phyloP scores from a whole-genome alignment of 1,284 basidiomycete genomes.

The Naganishia sp. region DNA sequence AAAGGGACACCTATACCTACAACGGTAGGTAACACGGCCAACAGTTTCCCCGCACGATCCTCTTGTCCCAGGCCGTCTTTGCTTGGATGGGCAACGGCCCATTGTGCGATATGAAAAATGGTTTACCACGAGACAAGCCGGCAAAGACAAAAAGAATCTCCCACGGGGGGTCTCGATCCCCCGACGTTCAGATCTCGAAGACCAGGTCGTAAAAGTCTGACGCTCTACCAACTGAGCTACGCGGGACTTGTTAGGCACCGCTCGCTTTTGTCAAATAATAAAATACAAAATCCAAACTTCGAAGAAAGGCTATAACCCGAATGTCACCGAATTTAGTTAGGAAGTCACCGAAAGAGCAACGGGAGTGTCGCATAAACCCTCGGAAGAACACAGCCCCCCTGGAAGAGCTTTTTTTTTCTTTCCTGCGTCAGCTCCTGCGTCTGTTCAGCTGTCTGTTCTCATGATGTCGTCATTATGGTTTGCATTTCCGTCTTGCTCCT shows the following conservation, averaged over 20 bases:
- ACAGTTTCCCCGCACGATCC: too few relatives aligned
- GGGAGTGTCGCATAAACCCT: conserved; percentile 4
- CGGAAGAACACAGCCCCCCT: conserved; percentile 14
- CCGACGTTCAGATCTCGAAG: conserved; percentile 25
- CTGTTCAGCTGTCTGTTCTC: too few relatives aligned
- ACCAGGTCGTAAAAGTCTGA: conserved; percentile 28
- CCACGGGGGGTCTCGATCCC: conserved; percentile 30
- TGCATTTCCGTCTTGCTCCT: too few relatives aligned
- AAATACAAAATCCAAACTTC: background rate
- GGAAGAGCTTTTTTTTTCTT: too few relatives aligned
- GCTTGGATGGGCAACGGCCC: too few relatives aligned
- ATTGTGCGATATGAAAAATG: background rate
- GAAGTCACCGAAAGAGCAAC: background rate
- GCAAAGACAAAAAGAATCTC: conserved; percentile 18
- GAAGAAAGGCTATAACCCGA: background rate
- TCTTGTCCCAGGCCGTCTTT: too few relatives aligned
- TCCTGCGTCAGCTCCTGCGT: too few relatives aligned
- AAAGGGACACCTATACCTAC: too few relatives aligned
- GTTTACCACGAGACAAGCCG: background rate
- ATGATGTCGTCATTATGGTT: too few relatives aligned
- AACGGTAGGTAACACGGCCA: too few relatives aligned
- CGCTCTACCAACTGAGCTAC: conserved; percentile 31
- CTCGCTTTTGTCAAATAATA: background rate
- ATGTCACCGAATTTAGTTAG: background rate
- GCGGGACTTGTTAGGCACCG: conserved; percentile 1